A percentile compares a stretch with the other conserved stretches of the same genome.
These are phyloP conservation scores for Phaeodactylum tricornutum DNA, from an alignment of 108 stramenopile genomes.

Conservation along the genomic window DNA sequence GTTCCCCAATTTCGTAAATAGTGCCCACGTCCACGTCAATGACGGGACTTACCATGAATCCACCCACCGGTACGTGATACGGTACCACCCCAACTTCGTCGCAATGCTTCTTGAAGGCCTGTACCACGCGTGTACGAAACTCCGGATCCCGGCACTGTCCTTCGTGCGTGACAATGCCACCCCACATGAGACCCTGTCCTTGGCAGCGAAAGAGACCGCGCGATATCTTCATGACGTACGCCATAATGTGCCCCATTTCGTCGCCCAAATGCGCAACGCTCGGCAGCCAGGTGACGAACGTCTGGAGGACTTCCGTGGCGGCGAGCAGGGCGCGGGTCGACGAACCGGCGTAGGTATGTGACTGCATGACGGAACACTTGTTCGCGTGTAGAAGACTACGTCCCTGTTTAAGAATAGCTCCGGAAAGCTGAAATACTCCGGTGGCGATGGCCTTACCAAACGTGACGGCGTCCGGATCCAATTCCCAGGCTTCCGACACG, in stretches of 20 bases:
- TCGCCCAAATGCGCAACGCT: slow-evolving; percentile 21
- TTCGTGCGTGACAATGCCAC: slow-evolving; percentile 26
- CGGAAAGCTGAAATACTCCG: slow-evolving; percentile 44
- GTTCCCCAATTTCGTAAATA: slow-evolving; percentile 25
- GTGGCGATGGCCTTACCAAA: slow-evolving; percentile 54
- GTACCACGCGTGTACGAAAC: slow-evolving; percentile 5
- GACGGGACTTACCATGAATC: slow-evolving; percentile 45
- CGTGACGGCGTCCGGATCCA: slow-evolving; percentile 40
- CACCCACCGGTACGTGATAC: slow-evolving; percentile 46
- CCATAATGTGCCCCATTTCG: slow-evolving; percentile 26
- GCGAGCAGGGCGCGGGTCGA: slow-evolving; percentile 39
- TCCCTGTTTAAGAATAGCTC: slow-evolving; percentile 34
- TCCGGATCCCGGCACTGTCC: slow-evolving; percentile 15
- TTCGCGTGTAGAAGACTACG: slow-evolving; percentile 14
- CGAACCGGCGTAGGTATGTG: slow-evolving; percentile 48
- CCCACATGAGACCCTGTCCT: slow-evolving; percentile 56
- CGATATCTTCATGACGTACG: slow-evolving; percentile 12
- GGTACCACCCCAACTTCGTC: slow-evolving; percentile 33
- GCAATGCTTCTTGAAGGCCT: slow-evolving; percentile 21
- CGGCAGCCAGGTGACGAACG: slow-evolving; percentile 21
- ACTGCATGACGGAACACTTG: slow-evolving; percentile 35
- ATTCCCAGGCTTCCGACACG: slow-evolving; percentile 29
- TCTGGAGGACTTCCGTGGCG: slow-evolving; percentile 34
- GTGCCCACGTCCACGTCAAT: slow-evolving; percentile 32
- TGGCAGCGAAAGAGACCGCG: slow-evolving; percentile 29